Evolutionary conservation across 148 eudicot species (phyloP), one percentile per base, ranked within the genome.

Genomic region (Talinum fruticosum): DNA sequence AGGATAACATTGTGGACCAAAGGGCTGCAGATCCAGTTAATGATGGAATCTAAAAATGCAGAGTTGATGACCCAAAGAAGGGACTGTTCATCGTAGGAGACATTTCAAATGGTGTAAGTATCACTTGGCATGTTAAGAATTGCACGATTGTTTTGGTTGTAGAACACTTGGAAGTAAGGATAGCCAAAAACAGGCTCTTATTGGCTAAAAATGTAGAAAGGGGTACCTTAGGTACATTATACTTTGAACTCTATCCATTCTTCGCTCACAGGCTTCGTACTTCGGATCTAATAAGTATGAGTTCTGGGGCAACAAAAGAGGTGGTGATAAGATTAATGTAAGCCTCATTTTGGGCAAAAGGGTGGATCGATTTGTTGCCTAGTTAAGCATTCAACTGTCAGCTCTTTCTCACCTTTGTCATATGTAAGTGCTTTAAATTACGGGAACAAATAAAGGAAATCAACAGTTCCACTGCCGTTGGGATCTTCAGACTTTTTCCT

Each of bases 181-280:
- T 69, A n/a, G 53, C 82, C 77, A 69, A 74, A 74, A 71, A 10
- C 30, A 26, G 69, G 8, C 21, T 45, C 65, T 44, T 75, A 68
- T 15, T 28, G n/a, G 13, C 37, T 34, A 3, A 12, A 13, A 8
- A 69, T 64, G 59, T 35, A 80, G 69, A 74, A 79, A 38, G 82
- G 78, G n/a, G n/a, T n/a, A n/a, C n/a, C n/a, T n/a, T n/a, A n/a
- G n/a, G 78, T 75, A 80, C 26, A 38, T 68, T 24, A 74, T 74
- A 53, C 8, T 53, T 53, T 75, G 51, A 14, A 1, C 72, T 53
- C 79, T 76, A 76, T 79, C 61, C 14, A 0, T 2, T 75, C 33
- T 57, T 4, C 76, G 66, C 37, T 61, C 13, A 66, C 79, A 81
- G 66, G 71, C 79, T 16, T 69, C 75, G 51, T 28, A 73, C 24